These are phyloP conservation scores for Cicer cuneatum DNA, from an alignment of 306 rosid species.

Conservation along the genomic window DNA sequence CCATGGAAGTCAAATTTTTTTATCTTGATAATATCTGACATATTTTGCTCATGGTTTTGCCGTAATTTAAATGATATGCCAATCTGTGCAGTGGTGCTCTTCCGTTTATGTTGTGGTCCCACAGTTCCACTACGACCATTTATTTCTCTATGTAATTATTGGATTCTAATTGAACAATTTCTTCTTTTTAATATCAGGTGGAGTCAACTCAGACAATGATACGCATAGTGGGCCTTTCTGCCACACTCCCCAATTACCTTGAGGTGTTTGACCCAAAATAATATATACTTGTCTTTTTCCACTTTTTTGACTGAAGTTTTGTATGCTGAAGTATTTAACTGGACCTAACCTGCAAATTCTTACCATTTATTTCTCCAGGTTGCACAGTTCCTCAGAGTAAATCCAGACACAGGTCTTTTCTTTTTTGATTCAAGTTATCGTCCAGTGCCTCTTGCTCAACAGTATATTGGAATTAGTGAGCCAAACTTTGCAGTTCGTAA, in stretches of 20 bases:
- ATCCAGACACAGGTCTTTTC: conserved; percentile 92
- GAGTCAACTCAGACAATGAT: conserved; percentile 95
- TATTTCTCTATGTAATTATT: conserved; percentile 15
- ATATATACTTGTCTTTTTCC: conserved; percentile 38
- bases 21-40: conserved; percentile 26
- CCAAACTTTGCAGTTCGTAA: conserved; percentile 84
- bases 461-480: conserved; percentile 91
- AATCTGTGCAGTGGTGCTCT: conserved; percentile 4
- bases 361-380: conserved; percentile 61
- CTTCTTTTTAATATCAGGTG: conserved; percentile 60
- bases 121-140: conserved; percentile 20
- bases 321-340: conserved; percentile 42
- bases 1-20: background rate
- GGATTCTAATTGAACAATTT: background rate
- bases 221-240: conserved; percentile 98
- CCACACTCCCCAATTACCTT: conserved; percentile 92
- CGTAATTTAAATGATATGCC: conserved; percentile 22
- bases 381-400: conserved; percentile 94
- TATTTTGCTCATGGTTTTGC: conserved; percentile 26
- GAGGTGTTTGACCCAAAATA: conserved; percentile 67
- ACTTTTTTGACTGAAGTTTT: conserved; percentile 32
- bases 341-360: conserved; percentile 30
- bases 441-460: conserved; percentile 99
- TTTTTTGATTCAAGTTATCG: conserved; percentile 96
- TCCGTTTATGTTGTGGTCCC: conserved; percentile 19